A percentile compares a stretch with the other conserved stretches of the same genome.
phyloP scores from a whole-genome alignment of 2,329 filamentous ascomycete species.

The Aspergillus nomiae region DNA sequence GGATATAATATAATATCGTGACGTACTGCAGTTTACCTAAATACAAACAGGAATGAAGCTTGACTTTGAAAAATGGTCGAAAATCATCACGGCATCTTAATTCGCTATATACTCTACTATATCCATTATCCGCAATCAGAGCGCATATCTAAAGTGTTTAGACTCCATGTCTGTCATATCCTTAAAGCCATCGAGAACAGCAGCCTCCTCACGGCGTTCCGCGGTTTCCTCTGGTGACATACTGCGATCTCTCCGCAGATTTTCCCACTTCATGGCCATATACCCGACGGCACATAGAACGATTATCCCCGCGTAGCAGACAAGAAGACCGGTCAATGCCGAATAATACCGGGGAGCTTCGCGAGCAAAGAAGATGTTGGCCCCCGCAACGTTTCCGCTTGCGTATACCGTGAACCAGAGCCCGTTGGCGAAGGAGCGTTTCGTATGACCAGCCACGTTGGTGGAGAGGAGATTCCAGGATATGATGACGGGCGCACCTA shows the following conservation, averaged over 20 bases:
- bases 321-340: slow-evolving; percentile 46
- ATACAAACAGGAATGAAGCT: too few species aligned
- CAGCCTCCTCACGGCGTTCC: slow-evolving; percentile 14
- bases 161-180: slow-evolving; percentile 41
- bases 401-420: slow-evolving; percentile 53
- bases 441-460: slow-evolving; percentile 55
- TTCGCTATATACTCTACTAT: neutral
- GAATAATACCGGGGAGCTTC: slow-evolving; percentile 50
- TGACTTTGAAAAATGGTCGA: too few species aligned
- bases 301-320: slow-evolving; percentile 49
- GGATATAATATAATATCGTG: too few species aligned
- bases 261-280: slow-evolving; percentile 28
- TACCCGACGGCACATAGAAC: slow-evolving; percentile 32
- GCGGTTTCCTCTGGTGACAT: slow-evolving; percentile 2
- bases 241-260: slow-evolving; percentile 22
- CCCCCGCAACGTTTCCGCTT: slow-evolving; percentile 52
- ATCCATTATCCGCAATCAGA: slow-evolving; percentile 18
- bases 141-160: slow-evolving; percentile 38
- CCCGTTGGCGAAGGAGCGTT: slow-evolving; percentile 52
- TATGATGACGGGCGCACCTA: slow-evolving; percentile 54
- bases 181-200: slow-evolving; percentile 37
- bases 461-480: slow-evolving; percentile 55
- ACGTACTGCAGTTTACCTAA: too few species aligned
- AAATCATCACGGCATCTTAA: too few species aligned
- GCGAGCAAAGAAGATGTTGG: slow-evolving; percentile 49